Conservation (phyloP, 1,284 basidiomycete genomes). For the Tetrapyrgos nigripes region DNA sequence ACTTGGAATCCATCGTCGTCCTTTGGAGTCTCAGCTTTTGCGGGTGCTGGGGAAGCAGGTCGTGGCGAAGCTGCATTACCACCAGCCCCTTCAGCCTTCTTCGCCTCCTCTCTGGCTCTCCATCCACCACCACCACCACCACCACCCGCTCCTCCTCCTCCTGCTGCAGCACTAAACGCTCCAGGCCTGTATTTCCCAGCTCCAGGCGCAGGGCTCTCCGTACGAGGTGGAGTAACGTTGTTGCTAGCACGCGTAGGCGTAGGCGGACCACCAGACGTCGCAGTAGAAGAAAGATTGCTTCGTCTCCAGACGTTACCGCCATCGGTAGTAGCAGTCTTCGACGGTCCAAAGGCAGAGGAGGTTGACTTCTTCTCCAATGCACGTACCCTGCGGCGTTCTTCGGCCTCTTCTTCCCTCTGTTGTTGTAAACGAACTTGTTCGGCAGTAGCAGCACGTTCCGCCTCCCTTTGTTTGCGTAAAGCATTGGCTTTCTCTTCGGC, state of each 20-base stretch:
- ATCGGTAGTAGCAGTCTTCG: slow-evolving; percentile 27
- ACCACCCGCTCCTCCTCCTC: not conserved
- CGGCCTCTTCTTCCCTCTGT: slow-evolving; percentile 66
- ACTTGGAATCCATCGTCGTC: slow-evolving; percentile 79
- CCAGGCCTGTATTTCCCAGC: slow-evolving; percentile 54
- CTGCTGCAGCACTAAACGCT: slow-evolving; percentile 25
- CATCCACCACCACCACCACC: slow-evolving; percentile 50
- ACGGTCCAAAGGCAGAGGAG: slow-evolving; percentile 25
- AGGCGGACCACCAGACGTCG: slow-evolving; percentile 39
- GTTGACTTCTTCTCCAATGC: slow-evolving; percentile 32
- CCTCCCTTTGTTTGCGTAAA: slow-evolving; percentile 66
- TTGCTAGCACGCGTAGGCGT: slow-evolving; percentile 41
- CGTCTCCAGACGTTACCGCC: slow-evolving; percentile 48
- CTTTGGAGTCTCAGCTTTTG: slow-evolving; percentile 49
- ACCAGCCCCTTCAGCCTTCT: slow-evolving; percentile 34
- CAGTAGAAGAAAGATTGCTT: slow-evolving; percentile 28
- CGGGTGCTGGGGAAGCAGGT: slow-evolving; percentile 40
- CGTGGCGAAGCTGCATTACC: slow-evolving; percentile 35
- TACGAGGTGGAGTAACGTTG: slow-evolving; percentile 41
- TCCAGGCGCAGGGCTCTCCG: slow-evolving; percentile 54
- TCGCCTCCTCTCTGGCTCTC: slow-evolving; percentile 63
- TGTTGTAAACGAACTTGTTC: slow-evolving; percentile 67
- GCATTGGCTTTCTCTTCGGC: slow-evolving; percentile 64
- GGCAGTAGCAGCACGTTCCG: slow-evolving; percentile 64
- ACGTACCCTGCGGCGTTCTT: slow-evolving; percentile 15